These are phyloP conservation scores for Diplosphaera chodatii DNA, from an alignment of 139 green algal species.

Conservation along the genomic window DNA sequence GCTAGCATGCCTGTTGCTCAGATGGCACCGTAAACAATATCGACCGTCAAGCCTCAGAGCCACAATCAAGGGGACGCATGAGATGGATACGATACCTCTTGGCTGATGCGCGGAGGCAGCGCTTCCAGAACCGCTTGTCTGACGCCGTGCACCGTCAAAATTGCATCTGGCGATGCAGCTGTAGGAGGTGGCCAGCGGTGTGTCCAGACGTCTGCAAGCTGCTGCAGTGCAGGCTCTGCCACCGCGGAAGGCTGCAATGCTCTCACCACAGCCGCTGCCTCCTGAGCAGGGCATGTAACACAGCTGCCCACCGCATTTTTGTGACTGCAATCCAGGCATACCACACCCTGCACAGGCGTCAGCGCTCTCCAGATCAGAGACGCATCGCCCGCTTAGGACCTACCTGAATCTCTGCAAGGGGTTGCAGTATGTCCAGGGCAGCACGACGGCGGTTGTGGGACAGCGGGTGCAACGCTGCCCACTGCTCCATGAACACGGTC, in stretches of 20 bases:
- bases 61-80: no score
- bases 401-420: slow-evolving; percentile 20
- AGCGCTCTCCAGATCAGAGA: no score
- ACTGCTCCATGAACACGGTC: slow-evolving; percentile 6
- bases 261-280: not conserved
- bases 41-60: no score
- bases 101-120: not conserved
- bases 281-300: not conserved
- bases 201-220: slow-evolving; percentile 5
- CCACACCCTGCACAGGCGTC: no score
- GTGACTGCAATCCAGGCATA: no score
- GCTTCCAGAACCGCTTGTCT: slow-evolving; percentile 8
- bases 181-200: slow-evolving; percentile 10
- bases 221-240: not conserved
- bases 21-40: no score
- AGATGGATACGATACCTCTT: no score
- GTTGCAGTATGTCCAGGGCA: slow-evolving; percentile 10
- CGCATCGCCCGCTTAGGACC: no score
- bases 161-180: not conserved
- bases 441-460: not conserved
- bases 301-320: no score
- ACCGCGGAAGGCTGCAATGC: not conserved
- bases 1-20: no score
- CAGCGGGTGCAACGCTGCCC: slow-evolving; percentile 10
- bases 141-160: slow-evolving; percentile 2